These are phyloP conservation scores for Bruguiera sexangula DNA, from an alignment of 345 rosid genomes.

Conservation along the genomic window DNA sequence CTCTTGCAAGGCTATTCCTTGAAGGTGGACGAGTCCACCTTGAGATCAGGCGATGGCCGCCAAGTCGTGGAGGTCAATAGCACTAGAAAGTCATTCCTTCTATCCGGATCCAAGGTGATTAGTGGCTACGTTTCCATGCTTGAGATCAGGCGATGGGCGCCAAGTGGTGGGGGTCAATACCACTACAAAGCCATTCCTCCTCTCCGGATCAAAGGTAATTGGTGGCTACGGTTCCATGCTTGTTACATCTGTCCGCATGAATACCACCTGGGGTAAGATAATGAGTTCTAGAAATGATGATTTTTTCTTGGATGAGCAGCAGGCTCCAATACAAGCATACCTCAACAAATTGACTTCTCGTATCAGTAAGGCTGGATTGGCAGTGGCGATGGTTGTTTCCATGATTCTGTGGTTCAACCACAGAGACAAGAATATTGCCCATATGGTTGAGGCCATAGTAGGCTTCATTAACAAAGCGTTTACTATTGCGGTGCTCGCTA, in stretches of 20 bases:
- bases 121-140: no score
- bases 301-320: slow-evolving; percentile 26
- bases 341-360: slow-evolving; percentile 36
- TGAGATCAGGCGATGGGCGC: no score
- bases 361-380: slow-evolving; percentile 40
- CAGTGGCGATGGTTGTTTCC: slow-evolving; percentile 29
- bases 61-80: slow-evolving; percentile 38
- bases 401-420: slow-evolving; percentile 20
- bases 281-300: slow-evolving; percentile 30
- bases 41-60: slow-evolving; percentile 51
- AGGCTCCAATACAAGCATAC: slow-evolving; percentile 43
- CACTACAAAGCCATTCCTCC: no score
- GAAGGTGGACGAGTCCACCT: slow-evolving; percentile 60
- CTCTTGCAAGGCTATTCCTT: slow-evolving; percentile 47
- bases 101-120: slow-evolving; percentile 56
- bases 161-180: no score
- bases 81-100: slow-evolving; percentile 46
- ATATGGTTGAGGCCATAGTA: slow-evolving; percentile 31
- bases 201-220: no score
- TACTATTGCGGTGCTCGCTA: slow-evolving; percentile 36
- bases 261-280: slow-evolving; percentile 46
- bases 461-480: slow-evolving; percentile 33
- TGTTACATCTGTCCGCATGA: slow-evolving; percentile 48
- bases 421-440: slow-evolving; percentile 16
- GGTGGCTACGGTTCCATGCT: slow-evolving; percentile 48